These are phyloP conservation scores for Thielaviopsis populi DNA, from an alignment of 2,329 filamentous ascomycete genomes.

Conservation along the genomic window DNA sequence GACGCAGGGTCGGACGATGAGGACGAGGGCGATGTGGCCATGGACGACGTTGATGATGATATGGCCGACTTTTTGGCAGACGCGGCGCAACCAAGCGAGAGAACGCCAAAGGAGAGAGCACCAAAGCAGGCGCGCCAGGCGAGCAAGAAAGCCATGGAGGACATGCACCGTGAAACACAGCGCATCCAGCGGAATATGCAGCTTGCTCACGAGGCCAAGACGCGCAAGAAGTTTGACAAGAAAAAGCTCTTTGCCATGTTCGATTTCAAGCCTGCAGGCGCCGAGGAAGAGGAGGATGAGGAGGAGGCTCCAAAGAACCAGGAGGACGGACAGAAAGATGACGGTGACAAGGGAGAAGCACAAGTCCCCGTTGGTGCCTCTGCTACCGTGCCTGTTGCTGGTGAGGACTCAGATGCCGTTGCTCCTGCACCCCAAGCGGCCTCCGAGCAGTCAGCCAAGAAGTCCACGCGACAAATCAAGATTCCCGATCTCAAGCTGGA, in stretches of 20 bases:
- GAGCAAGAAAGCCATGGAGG: slow-evolving; percentile 85
- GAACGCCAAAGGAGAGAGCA: slow-evolving; percentile 43
- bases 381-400: neutral
- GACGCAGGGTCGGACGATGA: slow-evolving; percentile 28
- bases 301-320: slow-evolving; percentile 20
- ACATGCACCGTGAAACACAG: slow-evolving; percentile 92
- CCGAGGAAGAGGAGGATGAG: slow-evolving; percentile 20
- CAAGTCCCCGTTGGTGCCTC: slow-evolving; percentile 16
- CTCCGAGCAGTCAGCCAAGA: slow-evolving; percentile 17
- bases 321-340: neutral
- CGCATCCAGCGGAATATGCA: slow-evolving; percentile 81
- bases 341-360: slow-evolving; percentile 5
- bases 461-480: slow-evolving; percentile 20
- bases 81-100: slow-evolving; percentile 47
- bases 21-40: slow-evolving; percentile 23
- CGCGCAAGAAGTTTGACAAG: slow-evolving; percentile 80
- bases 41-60: slow-evolving; percentile 35
- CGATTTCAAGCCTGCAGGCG: slow-evolving; percentile 45
- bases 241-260: slow-evolving; percentile 71
- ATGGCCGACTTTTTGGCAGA: slow-evolving; percentile 22
- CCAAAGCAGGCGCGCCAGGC: slow-evolving; percentile 64
- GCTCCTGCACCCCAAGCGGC: slow-evolving; percentile 17
- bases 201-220: slow-evolving; percentile 74
- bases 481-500: slow-evolving; percentile 21
- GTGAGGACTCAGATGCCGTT: slow-evolving; percentile 22